Conservation (phyloP, 495 filamentous ascomycete genomes). For the Mytilinidion resinicola region DNA sequence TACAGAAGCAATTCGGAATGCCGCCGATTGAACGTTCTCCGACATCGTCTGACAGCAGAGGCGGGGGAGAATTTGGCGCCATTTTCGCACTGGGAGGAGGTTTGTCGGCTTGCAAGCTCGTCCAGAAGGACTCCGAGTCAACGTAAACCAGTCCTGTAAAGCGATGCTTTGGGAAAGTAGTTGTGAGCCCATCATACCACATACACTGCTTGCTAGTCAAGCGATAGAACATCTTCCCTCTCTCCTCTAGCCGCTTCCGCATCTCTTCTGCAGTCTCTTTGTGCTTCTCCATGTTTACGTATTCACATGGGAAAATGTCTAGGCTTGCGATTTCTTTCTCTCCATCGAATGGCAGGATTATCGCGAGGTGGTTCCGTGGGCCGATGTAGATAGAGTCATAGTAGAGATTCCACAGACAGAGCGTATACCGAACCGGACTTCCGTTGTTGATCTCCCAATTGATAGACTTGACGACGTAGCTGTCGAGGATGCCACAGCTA, state of each 20-base stretch:
- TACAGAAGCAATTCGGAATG: slow-evolving; percentile 20
- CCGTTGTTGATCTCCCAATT: slow-evolving; percentile 21
- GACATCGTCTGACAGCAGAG: slow-evolving; percentile 11
- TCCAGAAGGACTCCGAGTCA: slow-evolving; percentile 14
- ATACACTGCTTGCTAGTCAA: slow-evolving; percentile 20
- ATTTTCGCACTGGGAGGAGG: slow-evolving; percentile 10
- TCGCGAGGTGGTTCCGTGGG: neutral
- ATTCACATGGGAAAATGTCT: slow-evolving; percentile 20
- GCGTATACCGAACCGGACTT: slow-evolving; percentile 5
- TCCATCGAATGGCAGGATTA: slow-evolving; percentile 1
- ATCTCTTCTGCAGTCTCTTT: slow-evolving; percentile 8
- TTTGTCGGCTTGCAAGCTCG: slow-evolving; percentile 9
- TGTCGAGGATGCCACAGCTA: slow-evolving; percentile 12
- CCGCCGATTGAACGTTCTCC: slow-evolving; percentile 16
- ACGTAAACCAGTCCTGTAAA: slow-evolving; percentile 20
- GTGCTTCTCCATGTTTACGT: slow-evolving; percentile 8
- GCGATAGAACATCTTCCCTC: slow-evolving; percentile 15
- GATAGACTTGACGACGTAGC: slow-evolving; percentile 14
- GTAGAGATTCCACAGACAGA: slow-evolving; percentile 18
- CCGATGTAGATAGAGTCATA: slow-evolving; percentile 14
- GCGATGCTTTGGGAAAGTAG: slow-evolving; percentile 18
- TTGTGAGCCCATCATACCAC: slow-evolving; percentile 19
- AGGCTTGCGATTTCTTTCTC: slow-evolving; percentile 9
- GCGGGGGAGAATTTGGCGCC: slow-evolving; percentile 7
- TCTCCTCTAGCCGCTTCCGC: slow-evolving; percentile 13